These are phyloP conservation scores for Populus alba DNA, from an alignment of 345 rosid genomes.

Conservation along the genomic window DNA sequence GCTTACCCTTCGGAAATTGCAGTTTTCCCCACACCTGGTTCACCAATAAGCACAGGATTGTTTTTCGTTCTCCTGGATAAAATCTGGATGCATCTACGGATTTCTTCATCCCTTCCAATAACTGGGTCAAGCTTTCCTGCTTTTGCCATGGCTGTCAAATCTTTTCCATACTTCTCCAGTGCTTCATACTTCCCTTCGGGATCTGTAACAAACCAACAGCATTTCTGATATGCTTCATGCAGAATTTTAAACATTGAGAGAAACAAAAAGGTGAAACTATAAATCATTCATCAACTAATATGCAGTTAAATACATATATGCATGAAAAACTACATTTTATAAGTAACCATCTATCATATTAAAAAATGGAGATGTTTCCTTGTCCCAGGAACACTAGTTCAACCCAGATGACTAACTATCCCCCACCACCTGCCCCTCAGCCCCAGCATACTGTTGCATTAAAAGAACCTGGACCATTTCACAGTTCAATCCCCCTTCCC, in stretches of 20 bases:
- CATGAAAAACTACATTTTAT: neutral
- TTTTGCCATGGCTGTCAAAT: conserved; percentile 93
- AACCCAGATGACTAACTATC: neutral
- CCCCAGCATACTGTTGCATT: neutral
- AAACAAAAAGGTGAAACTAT: neutral
- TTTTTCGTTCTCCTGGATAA: conserved; percentile 98
- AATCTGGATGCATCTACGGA: conserved; percentile 96
- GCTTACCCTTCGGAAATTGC: conserved; percentile 98
- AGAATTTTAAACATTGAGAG: neutral
- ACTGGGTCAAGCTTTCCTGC: conserved; percentile 98
- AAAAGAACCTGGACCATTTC: neutral
- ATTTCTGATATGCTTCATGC: conserved; percentile 9
- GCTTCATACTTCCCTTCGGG: conserved; percentile 99
- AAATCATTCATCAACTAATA: neutral
- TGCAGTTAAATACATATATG: neutral
- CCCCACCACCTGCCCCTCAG: neutral
- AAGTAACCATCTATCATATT: neutral
- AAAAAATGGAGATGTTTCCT: neutral
- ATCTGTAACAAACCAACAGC: conserved; percentile 42
- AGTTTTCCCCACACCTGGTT: conserved; percentile 99
- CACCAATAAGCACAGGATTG: conserved; percentile 97
- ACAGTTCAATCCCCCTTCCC: neutral
- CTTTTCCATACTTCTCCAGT: conserved; percentile 91
- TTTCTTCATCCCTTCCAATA: conserved; percentile 98
- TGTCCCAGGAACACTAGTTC: neutral